A percentile compares a stretch with the other conserved stretches of the same genome.
Evolutionary conservation across 1,284 basidiomycete genomes (phyloP).

Genomic region (Melampsora larici-populina): DNA sequence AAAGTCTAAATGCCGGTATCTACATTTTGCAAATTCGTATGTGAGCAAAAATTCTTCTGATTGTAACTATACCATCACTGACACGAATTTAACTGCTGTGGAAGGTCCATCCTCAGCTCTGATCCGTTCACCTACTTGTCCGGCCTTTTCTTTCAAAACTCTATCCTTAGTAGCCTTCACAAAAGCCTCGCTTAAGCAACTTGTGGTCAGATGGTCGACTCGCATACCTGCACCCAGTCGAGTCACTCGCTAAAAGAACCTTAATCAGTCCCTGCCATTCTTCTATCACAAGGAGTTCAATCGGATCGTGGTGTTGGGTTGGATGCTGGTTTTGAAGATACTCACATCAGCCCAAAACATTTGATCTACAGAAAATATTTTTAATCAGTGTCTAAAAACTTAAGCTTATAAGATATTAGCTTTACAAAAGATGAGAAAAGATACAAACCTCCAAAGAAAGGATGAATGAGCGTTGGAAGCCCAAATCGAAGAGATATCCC

Average conservation of each 20-base stretch:
- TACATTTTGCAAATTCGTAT: not conserved
- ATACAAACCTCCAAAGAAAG: conserved; percentile 50
- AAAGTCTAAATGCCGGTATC: conserved; percentile 39
- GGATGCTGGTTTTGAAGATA: not conserved
- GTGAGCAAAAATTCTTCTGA: not conserved
- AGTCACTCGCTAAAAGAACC: conserved; percentile 53
- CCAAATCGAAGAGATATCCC: conserved; percentile 70
- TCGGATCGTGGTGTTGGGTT: conserved; percentile 23
- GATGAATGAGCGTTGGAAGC: conserved; percentile 50
- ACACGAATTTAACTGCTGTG: conserved; percentile 48
- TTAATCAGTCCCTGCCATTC: not conserved
- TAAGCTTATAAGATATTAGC: not conserved
- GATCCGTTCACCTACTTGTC: conserved; percentile 49
- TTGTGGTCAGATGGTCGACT: conserved; percentile 71
- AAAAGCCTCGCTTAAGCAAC: conserved; percentile 72
- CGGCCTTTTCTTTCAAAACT: conserved; percentile 51
- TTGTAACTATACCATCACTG: conserved; percentile 42
- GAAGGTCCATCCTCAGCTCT: conserved; percentile 48
- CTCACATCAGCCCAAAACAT: conserved; percentile 50
- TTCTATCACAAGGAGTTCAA: not conserved
- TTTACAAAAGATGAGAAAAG: conserved; percentile 5
- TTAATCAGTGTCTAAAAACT: not conserved
- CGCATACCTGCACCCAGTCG: conserved; percentile 78
- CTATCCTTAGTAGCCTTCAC: conserved; percentile 72
- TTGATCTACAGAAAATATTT: conserved; percentile 42